Evolutionary conservation across 139 green algal species (phyloP), one percentile per base, ranked within the genome.

Genomic region (Tetratostichococcus sp.): DNA sequence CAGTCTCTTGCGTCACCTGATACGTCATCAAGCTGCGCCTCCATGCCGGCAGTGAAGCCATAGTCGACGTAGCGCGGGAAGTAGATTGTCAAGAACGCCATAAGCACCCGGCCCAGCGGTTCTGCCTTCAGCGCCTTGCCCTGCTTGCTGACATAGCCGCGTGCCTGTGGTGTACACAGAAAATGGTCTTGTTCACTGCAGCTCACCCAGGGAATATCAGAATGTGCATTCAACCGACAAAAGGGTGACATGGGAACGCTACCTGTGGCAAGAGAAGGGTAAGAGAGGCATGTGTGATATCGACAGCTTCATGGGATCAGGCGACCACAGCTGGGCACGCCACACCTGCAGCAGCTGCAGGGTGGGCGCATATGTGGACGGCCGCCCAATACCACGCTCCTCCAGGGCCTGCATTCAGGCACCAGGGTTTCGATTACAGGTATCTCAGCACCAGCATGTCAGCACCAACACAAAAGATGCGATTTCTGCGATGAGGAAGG

Each of bases 311-410:
- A 22, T 8, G 39, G 8, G 39, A 50, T 31, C 32, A 32, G 59
- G 5, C 31, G 25, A 34, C 68, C 33, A 17, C 68, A 72, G 33
- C 32, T 4, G 3, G 21, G 32, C 68, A n/a, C n/a, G n/a, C n/a
- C n/a, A n/a, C 33, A 71, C 87, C 84, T 92, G 82, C 65, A 98
- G 86, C 74, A 95, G 59, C n/a, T 75, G 67, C 19, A 98, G 77
- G 69, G 86, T 95, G 57, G 89, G 74, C 1, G 93, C 93, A 75
- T 98, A 98, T 4, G 95, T 98, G 43, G 91, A 96, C 65, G 95
- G 95, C 14, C 95, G 80, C 0, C 95, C 95, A 17, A 98, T 94
- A 43, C 94, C 94, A 21, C 73, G 65, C 79, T 94, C 89, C 83
- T 98, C 94, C 74, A 98, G 70, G 1, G 73, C 39, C 39, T 50